phyloP scores from a whole-genome alignment of 768 basidiomycete species.

The Dacryopinax spathularia region DNA sequence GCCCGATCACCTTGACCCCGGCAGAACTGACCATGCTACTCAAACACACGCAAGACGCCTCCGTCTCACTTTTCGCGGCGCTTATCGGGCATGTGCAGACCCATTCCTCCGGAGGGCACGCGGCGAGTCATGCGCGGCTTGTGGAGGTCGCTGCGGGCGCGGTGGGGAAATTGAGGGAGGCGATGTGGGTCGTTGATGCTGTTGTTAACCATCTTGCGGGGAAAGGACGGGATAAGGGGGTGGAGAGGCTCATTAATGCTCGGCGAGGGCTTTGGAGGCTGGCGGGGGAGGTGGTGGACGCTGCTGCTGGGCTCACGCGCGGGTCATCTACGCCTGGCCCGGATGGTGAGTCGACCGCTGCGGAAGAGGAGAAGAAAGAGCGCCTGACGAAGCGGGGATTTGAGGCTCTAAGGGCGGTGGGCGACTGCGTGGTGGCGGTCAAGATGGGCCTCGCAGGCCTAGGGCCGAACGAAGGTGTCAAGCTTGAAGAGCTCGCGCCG shows the following conservation, averaged over 20 bases:
- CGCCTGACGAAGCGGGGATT: slow-evolving; percentile 73
- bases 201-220: slow-evolving; percentile 67
- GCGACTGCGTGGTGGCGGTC: slow-evolving; percentile 76
- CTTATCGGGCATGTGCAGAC: slow-evolving; percentile 96
- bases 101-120: slow-evolving; percentile 77
- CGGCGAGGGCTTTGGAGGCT: slow-evolving; percentile 75
- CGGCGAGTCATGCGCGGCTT: slow-evolving; percentile 82
- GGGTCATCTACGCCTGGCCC: slow-evolving; percentile 26
- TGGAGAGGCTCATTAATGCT: slow-evolving; percentile 49
- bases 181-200: slow-evolving; percentile 81
- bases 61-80: slow-evolving; percentile 87
- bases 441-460: slow-evolving; percentile 59
- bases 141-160: slow-evolving; percentile 92
- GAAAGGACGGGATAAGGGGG: slow-evolving; percentile 28
- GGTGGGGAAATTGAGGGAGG: slow-evolving; percentile 82
- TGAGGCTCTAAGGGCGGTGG: slow-evolving; percentile 68
- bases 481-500: background rate
- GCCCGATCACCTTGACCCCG: slow-evolving; percentile 52
- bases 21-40: slow-evolving; percentile 50
- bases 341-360: slow-evolving; percentile 33
- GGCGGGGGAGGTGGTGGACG: slow-evolving; percentile 74
- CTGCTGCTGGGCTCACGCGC: slow-evolving; percentile 59
- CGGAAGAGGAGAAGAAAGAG: slow-evolving; percentile 66
- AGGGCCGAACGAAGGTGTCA: slow-evolving; percentile 28
- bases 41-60: slow-evolving; percentile 73